Evolutionary conservation across 106 monocot species (phyloP).

Genomic region (Agapanthus africanus): DNA sequence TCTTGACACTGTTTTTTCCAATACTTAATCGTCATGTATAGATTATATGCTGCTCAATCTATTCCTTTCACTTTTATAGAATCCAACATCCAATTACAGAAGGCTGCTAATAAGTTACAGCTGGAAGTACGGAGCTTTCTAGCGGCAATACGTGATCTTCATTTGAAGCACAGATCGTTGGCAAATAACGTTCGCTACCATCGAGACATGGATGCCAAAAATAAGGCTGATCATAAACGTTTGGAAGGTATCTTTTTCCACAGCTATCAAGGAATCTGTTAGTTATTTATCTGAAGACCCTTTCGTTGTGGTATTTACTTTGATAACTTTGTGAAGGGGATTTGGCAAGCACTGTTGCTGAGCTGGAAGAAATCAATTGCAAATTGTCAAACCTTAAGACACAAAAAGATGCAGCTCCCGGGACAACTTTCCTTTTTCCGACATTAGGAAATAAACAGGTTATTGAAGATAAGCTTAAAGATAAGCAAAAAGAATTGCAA

Average conservation of each 20-base stretch:
- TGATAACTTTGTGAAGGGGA: conserved; percentile 52
- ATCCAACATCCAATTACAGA: conserved; percentile 26
- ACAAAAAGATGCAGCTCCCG: conserved; percentile 48
- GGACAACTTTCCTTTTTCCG: conserved; percentile 58
- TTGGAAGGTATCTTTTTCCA: conserved; percentile 43
- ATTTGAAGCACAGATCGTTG: conserved; percentile 54
- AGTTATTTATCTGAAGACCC: conserved; percentile 13
- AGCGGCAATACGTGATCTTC: conserved; percentile 39
- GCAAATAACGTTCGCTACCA: conserved; percentile 42
- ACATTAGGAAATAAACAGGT: conserved; percentile 51
- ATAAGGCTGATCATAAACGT: conserved; percentile 59
- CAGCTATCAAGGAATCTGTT: background rate
- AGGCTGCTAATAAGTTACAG: conserved; percentile 20
- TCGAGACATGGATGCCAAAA: conserved; percentile 43
- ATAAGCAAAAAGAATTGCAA: conserved; percentile 68
- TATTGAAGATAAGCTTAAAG: conserved; percentile 41
- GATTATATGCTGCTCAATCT: background rate
- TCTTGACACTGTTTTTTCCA: background rate
- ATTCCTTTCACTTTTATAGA: conserved; percentile 16
- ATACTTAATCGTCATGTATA: background rate
- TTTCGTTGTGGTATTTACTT: conserved; percentile 6
- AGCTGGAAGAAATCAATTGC: conserved; percentile 66
- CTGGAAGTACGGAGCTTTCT: conserved; percentile 38
- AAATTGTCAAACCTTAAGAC: conserved; percentile 56
- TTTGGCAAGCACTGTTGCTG: conserved; percentile 40